Evolutionary conservation across 345 rosid genomes (phyloP).

Genomic region (Raphanus raphanistrum): DNA sequence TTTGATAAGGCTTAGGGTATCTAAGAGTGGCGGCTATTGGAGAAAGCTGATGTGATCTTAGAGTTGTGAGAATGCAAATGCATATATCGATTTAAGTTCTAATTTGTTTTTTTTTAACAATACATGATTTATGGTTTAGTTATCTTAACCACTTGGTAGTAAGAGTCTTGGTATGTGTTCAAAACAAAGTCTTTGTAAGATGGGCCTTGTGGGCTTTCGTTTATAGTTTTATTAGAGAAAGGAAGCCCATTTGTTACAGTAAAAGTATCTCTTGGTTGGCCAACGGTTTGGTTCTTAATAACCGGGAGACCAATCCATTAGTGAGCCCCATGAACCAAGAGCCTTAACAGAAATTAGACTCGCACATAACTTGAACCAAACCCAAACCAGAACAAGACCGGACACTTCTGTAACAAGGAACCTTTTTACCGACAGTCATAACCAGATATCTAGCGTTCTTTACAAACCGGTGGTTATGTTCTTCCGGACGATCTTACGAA

Average conservation of each 20-base stretch:
- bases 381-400: too few species aligned
- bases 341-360: not conserved
- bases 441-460: too few species aligned
- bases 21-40: not conserved
- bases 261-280: not conserved
- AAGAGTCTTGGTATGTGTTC: too few species aligned
- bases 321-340: not conserved
- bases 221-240: not conserved
- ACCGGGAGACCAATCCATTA: not conserved
- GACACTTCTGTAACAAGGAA: too few species aligned
- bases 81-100: not conserved
- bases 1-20: not conserved
- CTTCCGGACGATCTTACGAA: too few species aligned
- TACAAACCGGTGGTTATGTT: too few species aligned
- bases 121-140: not conserved
- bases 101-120: not conserved
- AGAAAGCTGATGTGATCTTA: not conserved
- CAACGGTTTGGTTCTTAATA: not conserved
- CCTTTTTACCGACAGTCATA: too few species aligned
- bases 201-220: not conserved
- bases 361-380: too few species aligned
- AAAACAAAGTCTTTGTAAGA: not conserved
- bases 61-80: not conserved
- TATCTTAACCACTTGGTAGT: not conserved
- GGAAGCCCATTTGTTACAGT: not conserved